These are phyloP conservation scores for Claviceps sp. DNA, from an alignment of 2,329 filamentous ascomycete genomes.

Conservation along the genomic window DNA sequence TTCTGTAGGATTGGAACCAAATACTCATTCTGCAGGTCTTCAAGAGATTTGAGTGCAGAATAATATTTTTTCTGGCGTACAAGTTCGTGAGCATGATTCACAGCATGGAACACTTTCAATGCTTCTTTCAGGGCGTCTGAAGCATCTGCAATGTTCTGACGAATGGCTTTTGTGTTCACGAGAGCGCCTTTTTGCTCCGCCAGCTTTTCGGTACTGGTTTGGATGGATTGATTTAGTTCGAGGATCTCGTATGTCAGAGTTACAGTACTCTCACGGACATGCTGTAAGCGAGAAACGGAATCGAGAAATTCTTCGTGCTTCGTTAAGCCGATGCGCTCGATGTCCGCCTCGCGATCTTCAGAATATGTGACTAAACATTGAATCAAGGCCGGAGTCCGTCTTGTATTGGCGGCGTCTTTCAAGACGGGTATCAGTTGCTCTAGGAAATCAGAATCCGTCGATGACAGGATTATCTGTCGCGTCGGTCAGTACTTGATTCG, in stretches of 20 bases:
- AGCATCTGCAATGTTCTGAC: conserved; percentile 92
- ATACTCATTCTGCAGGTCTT: conserved; percentile 93
- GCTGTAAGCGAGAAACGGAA: conserved; percentile 87
- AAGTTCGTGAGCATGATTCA: conserved; percentile 88
- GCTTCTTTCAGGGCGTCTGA: conserved; percentile 81
- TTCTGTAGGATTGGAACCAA: conserved; percentile 58
- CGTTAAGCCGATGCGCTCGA: conserved; percentile 85
- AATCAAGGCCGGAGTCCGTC: conserved; percentile 58
- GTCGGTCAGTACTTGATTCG: conserved; percentile 2
- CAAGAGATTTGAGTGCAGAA: conserved; percentile 79
- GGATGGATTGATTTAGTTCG: conserved; percentile 85
- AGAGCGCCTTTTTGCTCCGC: conserved; percentile 89
- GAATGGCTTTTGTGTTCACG: conserved; percentile 80
- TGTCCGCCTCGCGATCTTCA: conserved; percentile 75
- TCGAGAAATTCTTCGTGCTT: conserved; percentile 95
- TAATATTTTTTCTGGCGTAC: conserved; percentile 92
- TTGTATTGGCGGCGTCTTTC: conserved; percentile 71
- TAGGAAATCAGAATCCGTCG: conserved; percentile 84
- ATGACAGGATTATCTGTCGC: conserved; percentile 73
- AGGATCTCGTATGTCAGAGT: conserved; percentile 81
- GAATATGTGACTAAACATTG: conserved; percentile 63
- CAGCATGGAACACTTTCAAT: conserved; percentile 77
- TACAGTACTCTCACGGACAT: conserved; percentile 82
- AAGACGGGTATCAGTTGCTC: conserved; percentile 91
- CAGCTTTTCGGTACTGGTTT: conserved; percentile 84